Base-by-base conservation (phyloP, 345 rosid genomes). In the Passiflora organensis region DNA sequence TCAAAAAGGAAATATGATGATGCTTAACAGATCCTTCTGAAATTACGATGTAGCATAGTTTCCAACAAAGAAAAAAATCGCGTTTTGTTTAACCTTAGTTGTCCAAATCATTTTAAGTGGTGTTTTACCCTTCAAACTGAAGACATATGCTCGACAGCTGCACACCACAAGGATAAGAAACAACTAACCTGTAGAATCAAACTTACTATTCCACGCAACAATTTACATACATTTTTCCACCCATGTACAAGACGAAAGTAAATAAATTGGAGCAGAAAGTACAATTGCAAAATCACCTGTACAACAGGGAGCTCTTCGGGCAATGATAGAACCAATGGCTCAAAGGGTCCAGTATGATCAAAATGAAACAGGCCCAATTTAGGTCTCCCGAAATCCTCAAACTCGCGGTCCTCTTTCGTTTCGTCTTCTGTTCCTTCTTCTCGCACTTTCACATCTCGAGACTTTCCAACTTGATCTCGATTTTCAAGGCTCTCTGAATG, bases 271-370 rank as follows among this genome's bases (percentile, higher is more conserved):
- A 13, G 10, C 21, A 47, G 23, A 22, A 48, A 12, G n/a, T 22
- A 10, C 3, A 20, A 51, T 41, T 46, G 10, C 0, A 12, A 2
- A 15, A n/a, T 37, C 53, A 88, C 96, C 95, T 85, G 88, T 14
- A 80, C 59, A 69, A 72, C 20, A 2, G 96, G 90, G 43, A 37
- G 43, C 63, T 80, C 90, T 46, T 79, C 93, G 25, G 68, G 68
- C n/a, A 72, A 13, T 48, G 90, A 83, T 48, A 88, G 65, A 32
- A 76, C 23, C 66, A 91, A 72, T 20, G 96, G 89, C 73, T 82
- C 94, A 62, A 79, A 89, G 10, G 94, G 94, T 20, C 96, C 95
- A 9, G 81, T 76, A 43, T 64, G 72, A 48, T 82, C 99, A 74
- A 86, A 75, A 65, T 75, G 76, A 74, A 86, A 75, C 67, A 73